Percentiles rank a stretch among this genome's conserved stretches.
Conservation (phyloP, 192 early-diverging fungal species). For the Pecoramyces ruminantium region DNA sequence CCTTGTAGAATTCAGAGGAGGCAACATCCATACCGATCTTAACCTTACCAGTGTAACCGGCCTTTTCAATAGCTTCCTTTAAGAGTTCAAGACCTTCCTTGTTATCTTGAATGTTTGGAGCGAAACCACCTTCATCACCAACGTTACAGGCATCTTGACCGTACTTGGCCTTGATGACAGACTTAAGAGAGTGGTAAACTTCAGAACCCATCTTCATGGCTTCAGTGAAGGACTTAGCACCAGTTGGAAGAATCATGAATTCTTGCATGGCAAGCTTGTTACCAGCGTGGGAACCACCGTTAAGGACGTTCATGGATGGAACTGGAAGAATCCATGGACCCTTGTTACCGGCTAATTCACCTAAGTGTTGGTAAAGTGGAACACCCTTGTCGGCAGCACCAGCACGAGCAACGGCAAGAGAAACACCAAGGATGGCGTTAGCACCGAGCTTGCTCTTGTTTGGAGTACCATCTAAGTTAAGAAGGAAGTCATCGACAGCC, state of each 20-base stretch:
- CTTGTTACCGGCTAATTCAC: constrained; percentile 66
- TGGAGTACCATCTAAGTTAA: constrained; percentile 79
- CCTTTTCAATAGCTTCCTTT: constrained; percentile 71
- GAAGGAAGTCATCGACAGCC: constrained; percentile 77
- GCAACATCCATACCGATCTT: constrained; percentile 95
- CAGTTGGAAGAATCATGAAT: constrained; percentile 98
- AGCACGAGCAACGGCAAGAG: constrained; percentile 86
- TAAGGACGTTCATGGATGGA: constrained; percentile 96
- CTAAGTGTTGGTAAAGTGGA: constrained; percentile 89
- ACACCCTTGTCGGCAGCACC: constrained; percentile 79
- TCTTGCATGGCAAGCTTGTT: constrained; percentile 99
- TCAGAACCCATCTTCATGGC: constrained; percentile 96
- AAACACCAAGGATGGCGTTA: constrained; percentile 97
- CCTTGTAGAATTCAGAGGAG: constrained; percentile 94
- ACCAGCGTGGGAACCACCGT: constrained; percentile 96
- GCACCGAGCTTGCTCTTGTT: constrained; percentile 95
- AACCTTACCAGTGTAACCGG: constrained; percentile 93
- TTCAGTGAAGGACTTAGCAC: constrained; percentile 78
- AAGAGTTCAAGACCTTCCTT: constrained; percentile 89
- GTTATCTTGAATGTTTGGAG: constrained; percentile 96
- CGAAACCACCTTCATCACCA: constrained; percentile 98
- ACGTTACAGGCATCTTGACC: constrained; percentile 98
- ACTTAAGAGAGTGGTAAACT: constrained; percentile 90
- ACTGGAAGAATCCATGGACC: constrained; percentile 86
- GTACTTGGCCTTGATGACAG: constrained; percentile 96